phyloP scores from a whole-genome alignment of 176 grass and related monocot genomes.

The Echinochloa phyllopogon region DNA sequence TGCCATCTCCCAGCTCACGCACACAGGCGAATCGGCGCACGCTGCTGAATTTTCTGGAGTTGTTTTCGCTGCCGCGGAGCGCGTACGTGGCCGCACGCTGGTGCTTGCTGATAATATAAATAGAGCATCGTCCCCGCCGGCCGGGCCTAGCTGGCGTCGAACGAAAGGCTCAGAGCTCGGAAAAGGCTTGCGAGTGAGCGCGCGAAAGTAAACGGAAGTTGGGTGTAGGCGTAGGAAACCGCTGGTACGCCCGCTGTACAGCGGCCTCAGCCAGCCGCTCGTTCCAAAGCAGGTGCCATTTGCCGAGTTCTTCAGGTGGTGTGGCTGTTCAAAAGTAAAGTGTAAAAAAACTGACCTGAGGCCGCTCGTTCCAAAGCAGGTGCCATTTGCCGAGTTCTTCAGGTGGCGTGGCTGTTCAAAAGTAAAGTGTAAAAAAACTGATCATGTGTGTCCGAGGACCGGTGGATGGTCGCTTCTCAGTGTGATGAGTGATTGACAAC shows the following conservation, averaged over 20 bases:
- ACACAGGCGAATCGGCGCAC: background rate
- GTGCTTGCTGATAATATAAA: background rate
- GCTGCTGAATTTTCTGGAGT: background rate
- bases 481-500: too few relatives aligned
- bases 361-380: too few relatives aligned
- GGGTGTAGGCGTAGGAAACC: background rate
- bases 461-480: too few relatives aligned
- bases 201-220: conserved; percentile 14
- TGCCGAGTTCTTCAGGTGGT: background rate
- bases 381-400: too few relatives aligned
- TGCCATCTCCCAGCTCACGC: conserved; percentile 25
- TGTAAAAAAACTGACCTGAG: too few relatives aligned
- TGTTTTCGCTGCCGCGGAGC: background rate
- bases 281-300: background rate
- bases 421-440: too few relatives aligned
- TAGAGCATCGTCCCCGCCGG: background rate
- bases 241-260: conserved; percentile 8
- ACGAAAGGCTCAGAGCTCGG: background rate
- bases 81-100: conserved; percentile 5
- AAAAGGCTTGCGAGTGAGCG: background rate
- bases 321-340: too few relatives aligned
- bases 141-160: background rate
- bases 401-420: too few relatives aligned
- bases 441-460: too few relatives aligned
- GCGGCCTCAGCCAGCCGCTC: background rate